A percentile compares a stretch with the other conserved stretches of the same genome.
These are phyloP conservation scores for Quercus mongolica DNA, from an alignment of 306 rosid species.

Conservation along the genomic window DNA sequence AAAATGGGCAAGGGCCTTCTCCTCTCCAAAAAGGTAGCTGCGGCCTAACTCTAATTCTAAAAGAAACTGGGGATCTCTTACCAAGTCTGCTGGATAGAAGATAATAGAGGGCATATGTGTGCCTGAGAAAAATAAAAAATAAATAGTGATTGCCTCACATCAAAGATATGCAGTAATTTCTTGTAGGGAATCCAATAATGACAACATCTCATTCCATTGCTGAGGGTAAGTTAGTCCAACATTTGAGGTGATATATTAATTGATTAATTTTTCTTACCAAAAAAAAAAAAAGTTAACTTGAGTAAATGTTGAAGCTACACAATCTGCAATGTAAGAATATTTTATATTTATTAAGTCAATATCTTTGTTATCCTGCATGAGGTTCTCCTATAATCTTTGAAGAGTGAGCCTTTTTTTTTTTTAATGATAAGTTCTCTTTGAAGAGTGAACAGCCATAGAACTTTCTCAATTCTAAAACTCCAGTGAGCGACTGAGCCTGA, in stretches of 20 bases:
- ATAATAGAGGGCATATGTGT: no score
- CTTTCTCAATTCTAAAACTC: slow-evolving; percentile 13
- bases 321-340: background rate
- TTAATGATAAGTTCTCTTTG: no score
- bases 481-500: slow-evolving; percentile 76
- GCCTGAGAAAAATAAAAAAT: background rate
- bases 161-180: background rate
- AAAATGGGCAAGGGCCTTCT: background rate
- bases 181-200: background rate
- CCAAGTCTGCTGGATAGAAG: no score
- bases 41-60: no score
- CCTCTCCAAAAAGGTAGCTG: no score
- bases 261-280: background rate
- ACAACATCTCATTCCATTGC: background rate
- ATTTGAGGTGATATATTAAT: background rate
- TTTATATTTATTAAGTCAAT: background rate
- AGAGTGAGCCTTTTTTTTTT: slow-evolving; percentile 30
- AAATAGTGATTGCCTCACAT: background rate
- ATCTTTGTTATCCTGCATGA: slow-evolving; percentile 67
- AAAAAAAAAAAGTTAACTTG: background rate
- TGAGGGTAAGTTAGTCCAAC: background rate
- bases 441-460: no score
- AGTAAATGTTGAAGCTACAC: background rate
- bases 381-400: slow-evolving; percentile 79
- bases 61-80: no score